Conservation (phyloP, 331 rosid species). For the Acacia pycnantha region DNA sequence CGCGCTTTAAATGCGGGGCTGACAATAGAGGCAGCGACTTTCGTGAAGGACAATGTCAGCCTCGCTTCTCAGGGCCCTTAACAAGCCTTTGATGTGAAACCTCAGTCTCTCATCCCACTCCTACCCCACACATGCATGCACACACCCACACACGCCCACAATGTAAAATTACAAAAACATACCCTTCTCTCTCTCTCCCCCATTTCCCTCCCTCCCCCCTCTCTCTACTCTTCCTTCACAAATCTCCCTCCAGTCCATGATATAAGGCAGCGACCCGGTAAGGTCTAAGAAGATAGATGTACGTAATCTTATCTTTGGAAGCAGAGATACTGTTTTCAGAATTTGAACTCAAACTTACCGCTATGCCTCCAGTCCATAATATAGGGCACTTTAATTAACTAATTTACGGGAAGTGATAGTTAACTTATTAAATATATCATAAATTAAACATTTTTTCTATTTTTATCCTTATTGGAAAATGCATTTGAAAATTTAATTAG, state of each 20-base stretch:
- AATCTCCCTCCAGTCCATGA: too few species aligned
- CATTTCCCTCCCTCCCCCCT: not conserved
- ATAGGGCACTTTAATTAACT: too few species aligned
- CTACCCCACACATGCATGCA: conserved; percentile 8
- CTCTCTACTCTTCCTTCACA: not conserved
- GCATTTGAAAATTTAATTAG: too few species aligned
- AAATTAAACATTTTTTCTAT: too few species aligned
- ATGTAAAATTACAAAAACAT: not conserved
- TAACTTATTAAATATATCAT: too few species aligned
- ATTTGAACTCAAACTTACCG: too few species aligned
- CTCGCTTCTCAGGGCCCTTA: conserved; percentile 31
- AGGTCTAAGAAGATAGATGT: too few species aligned
- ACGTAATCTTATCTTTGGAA: too few species aligned
- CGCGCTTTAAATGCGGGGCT: conserved; percentile 50
- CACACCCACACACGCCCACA: conserved; percentile 1
- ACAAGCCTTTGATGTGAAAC: conserved; percentile 49
- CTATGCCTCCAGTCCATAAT: fast-evolving
- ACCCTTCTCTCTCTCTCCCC: not conserved
- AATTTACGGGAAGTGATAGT: too few species aligned
- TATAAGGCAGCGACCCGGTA: too few species aligned
- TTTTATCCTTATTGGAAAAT: too few species aligned
- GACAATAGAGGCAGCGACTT: conserved; percentile 55
- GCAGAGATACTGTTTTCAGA: fast-evolving
- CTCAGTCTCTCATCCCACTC: conserved; percentile 42
- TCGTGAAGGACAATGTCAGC: conserved; percentile 56